Percentiles rank a stretch among this genome's conserved stretches.
phyloP scores from a whole-genome alignment of 257 asterid genomes.

The Ophiorrhiza pumila region DNA sequence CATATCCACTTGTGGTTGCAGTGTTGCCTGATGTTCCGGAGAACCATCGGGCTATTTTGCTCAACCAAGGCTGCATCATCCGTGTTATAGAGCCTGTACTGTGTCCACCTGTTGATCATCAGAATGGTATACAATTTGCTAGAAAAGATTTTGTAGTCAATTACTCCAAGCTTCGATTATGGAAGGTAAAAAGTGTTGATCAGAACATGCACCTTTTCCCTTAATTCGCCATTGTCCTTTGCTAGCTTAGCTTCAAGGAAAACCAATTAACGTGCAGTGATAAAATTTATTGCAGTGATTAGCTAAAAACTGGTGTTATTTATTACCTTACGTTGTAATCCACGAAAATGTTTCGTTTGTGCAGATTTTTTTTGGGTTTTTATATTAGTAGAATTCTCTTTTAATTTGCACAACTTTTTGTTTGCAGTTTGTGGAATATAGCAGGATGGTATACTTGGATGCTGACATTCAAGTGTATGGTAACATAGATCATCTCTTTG shows the following conservation, averaged over 20 bases:
- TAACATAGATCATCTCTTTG: slow-evolving; percentile 30
- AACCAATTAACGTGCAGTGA: too few relatives aligned
- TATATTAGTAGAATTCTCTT: too few relatives aligned
- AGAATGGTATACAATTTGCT: neutral
- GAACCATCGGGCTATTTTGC: neutral
- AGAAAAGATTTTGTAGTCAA: slow-evolving; percentile 1
- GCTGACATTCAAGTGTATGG: slow-evolving; percentile 31
- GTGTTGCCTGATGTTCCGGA: slow-evolving; percentile 4
- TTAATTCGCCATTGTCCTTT: too few relatives aligned
- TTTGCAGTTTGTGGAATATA: slow-evolving; percentile 39
- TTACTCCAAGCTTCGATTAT: slow-evolving; percentile 11
- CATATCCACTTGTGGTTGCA: slow-evolving; percentile 11
- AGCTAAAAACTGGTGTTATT: too few relatives aligned
- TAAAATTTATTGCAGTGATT: too few relatives aligned
- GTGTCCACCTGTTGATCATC: neutral
- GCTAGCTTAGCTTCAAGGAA: too few relatives aligned
- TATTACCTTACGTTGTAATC: too few relatives aligned
- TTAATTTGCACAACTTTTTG: too few relatives aligned
- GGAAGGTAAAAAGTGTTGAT: too few relatives aligned
- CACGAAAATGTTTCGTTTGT: too few relatives aligned
- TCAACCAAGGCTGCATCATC: neutral
- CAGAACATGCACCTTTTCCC: too few relatives aligned
- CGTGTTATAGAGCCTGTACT: slow-evolving; percentile 1
- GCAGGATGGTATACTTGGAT: slow-evolving; percentile 33
- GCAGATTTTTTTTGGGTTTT: too few relatives aligned